phyloP scores from a whole-genome alignment of 148 eudicot genomes.

The Pharnaceum exiguum region DNA sequence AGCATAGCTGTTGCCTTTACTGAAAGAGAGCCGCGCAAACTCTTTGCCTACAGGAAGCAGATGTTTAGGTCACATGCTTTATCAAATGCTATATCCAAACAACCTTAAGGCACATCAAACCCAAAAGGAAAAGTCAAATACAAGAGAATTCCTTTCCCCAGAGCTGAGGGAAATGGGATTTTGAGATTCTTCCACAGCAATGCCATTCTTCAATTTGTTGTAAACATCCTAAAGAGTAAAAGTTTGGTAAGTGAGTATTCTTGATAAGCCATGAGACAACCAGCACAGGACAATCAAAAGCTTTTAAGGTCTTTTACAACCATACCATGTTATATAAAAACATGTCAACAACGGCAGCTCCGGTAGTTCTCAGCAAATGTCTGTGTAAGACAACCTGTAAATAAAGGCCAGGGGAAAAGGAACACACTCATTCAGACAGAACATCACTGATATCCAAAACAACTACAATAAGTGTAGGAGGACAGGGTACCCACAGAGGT shows the following conservation, averaged over 20 bases:
- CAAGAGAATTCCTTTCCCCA: conserved; percentile 70
- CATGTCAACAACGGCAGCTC: conserved; percentile 58
- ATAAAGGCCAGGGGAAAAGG: conserved; percentile 2
- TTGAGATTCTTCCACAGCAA: conserved; percentile 70
- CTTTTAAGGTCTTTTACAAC: too few species aligned
- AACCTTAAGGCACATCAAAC: background rate
- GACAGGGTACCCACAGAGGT: conserved; percentile 51
- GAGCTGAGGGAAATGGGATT: conserved; percentile 47
- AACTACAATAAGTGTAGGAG: conserved; percentile 1
- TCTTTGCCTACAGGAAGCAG: conserved; percentile 56
- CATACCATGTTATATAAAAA: conserved; percentile 67
- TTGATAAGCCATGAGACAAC: too few species aligned
- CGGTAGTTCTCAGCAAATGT: conserved; percentile 82
- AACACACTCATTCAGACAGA: too few species aligned
- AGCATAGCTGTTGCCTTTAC: conserved; percentile 58
- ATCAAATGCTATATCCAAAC: background rate
- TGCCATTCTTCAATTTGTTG: conserved; percentile 81
- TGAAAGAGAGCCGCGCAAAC: conserved; percentile 63
- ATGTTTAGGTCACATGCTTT: conserved; percentile 11
- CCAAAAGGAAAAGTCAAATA: conserved; percentile 29
- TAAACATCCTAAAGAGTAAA: conserved; percentile 54
- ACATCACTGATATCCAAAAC: conserved; percentile 4
- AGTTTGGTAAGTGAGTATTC: too few species aligned
- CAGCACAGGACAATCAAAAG: too few species aligned
- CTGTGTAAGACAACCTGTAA: conserved; percentile 72